phyloP scores from a whole-genome alignment of 2,329 filamentous ascomycete species.

The Stachybotrys elegans region DNA sequence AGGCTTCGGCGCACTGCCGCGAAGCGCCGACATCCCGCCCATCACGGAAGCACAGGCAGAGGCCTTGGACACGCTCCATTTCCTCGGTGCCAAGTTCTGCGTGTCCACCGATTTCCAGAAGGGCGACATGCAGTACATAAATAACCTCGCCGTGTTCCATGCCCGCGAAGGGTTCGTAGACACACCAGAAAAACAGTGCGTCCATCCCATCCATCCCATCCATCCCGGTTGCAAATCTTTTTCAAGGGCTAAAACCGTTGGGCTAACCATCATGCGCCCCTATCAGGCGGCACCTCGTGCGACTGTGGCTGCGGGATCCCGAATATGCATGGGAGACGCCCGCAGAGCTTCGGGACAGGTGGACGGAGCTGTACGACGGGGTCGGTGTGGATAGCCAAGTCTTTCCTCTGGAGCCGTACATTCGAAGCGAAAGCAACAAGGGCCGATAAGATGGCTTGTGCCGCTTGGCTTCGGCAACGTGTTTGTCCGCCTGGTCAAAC shows the following conservation, averaged over 20 bases:
- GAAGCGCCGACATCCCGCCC: conserved; percentile 49
- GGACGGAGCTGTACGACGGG: conserved; percentile 48
- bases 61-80: conserved; percentile 46
- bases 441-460: background rate
- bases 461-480: too few species aligned
- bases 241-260: too few species aligned
- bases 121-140: conserved; percentile 50
- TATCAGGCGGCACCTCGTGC: conserved; percentile 38
- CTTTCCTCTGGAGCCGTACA: conserved; percentile 49
- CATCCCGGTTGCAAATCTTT: too few species aligned
- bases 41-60: conserved; percentile 49
- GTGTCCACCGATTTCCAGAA: conserved; percentile 40
- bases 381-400: conserved; percentile 47
- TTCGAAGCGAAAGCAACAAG: conserved; percentile 18
- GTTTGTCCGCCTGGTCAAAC: conserved; percentile 5
- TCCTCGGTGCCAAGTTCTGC: conserved; percentile 39
- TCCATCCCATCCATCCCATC: conserved; percentile 6
- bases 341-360: conserved; percentile 36
- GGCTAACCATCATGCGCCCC: background rate
- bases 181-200: conserved; percentile 37
- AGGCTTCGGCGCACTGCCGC: conserved; percentile 49
- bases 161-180: conserved; percentile 45
- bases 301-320: conserved; percentile 45
- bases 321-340: conserved; percentile 46
- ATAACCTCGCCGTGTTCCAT: conserved; percentile 51